Evolutionary conservation across 2,329 filamentous ascomycete genomes (phyloP), one percentile per base, ranked within the genome.

Genomic region (Albifimbria verrucaria): DNA sequence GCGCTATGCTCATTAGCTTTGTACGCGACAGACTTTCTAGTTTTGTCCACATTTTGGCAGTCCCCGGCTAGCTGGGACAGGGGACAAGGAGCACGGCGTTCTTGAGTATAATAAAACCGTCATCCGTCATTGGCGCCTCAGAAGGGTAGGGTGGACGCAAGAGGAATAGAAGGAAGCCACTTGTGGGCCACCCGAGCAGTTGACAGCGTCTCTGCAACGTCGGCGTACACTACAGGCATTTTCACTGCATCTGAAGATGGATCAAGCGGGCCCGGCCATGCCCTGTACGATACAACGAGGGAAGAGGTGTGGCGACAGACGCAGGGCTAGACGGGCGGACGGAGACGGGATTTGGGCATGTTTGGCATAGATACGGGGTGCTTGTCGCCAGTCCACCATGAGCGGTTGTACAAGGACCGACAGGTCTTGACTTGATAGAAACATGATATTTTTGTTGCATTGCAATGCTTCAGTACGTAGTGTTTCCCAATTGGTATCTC

Each of bases 1-100:
- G n/a, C n/a, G n/a, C n/a, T n/a, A n/a, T n/a, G n/a, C n/a, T n/a
- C n/a, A n/a, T n/a, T n/a, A n/a, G n/a, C n/a, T n/a, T n/a, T n/a
- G n/a, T n/a, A n/a, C n/a, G n/a, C n/a, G 32, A 39, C 4, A 39
- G 32, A 17, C 32, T 39, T 39, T 15, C 12, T 39, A 39, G 5
- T 39, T 39, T 22, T 18, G 23, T 43, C 15, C 10, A 18, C 56
- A 52, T 55, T 55, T 60, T 54, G 52, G 54, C 18, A 17, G 53
- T 59, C 58, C 54, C 42, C 52, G 62, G 55, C 36, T 57, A 53
- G 60, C 55, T 56, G 36, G 52, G 53, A 54, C 56, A 49, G 47
- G 47, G n/a, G n/a, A n/a, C n/a, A n/a, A 39, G 47, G 47, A 21
- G n/a, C 46, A 63, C 28, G 64, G 62, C 62, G 58, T 65, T 63